Evolutionary conservation across 2,329 filamentous ascomycete genomes (phyloP), one percentile per base, ranked within the genome.

Genomic region (Microsporum canis): DNA sequence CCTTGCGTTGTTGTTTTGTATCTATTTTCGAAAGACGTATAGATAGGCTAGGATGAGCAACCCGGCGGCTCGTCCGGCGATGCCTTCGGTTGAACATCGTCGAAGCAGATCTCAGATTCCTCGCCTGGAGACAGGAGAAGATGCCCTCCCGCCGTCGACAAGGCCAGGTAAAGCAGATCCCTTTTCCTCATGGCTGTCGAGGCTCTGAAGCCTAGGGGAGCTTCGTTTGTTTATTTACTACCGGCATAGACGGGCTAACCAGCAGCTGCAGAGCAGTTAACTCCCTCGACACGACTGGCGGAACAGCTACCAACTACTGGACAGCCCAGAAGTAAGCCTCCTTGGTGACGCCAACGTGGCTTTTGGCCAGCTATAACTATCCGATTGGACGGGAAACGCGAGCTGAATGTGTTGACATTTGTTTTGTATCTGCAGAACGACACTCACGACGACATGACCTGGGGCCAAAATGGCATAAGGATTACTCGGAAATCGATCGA

Each of bases 381-480:
- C 43, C 43, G 23, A 47, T 47, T 47, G 43, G 43, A 14, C 27
- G 29, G 3, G n/a, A 10, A 41, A 41, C 23, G 23, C 17, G 43
- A 10, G 7, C 43, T 47, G 43, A 17, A n/a, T n/a, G 29, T 34
- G 31, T 34, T 31, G 23, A 53, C 23, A 31, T 23, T 23, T 39
- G 34, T 14, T 61, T n/a, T 36, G 27, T 45, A 6, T 4, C n/a
- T 59, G 1, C 14, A 64, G 62, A 51, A 39, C 55, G 59, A 47
- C 62, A 49, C 10, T 31, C 60, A 23, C 60, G 47, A 12, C 63
- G 58, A 14, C 60, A 61, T 55, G 66, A 66, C 51, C 69, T 68
- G 17, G 69, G 68, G 5, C 64, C 72, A 29, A 70, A 70, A 66
- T 74, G 72, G 72, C 70, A 74, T 61, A 71, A 71, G 49, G 63